These are phyloP conservation scores for Pseudogymnoascus sp. DNA, from an alignment of 2,329 filamentous ascomycete genomes.

Conservation along the genomic window DNA sequence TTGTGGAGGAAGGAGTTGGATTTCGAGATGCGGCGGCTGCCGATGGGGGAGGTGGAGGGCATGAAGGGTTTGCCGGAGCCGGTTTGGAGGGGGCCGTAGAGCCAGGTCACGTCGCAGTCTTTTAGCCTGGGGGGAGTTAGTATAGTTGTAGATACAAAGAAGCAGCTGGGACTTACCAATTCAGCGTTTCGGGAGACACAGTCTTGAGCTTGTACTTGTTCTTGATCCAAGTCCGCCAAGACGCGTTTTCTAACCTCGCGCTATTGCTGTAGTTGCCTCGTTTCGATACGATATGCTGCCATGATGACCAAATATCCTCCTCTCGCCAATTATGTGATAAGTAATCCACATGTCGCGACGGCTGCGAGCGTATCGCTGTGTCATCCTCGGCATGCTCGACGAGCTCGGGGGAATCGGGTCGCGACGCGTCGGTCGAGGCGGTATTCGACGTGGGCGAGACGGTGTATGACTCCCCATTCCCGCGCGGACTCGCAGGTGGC, in stretches of 20 bases:
- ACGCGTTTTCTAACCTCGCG: constrained; percentile 83
- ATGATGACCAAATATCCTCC: constrained; percentile 96
- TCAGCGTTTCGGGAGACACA: constrained; percentile 81
- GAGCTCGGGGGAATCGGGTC: constrained; percentile 17
- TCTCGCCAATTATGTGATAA: constrained; percentile 91
- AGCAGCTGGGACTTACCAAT: constrained; percentile 59
- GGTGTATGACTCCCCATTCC: constrained; percentile 54
- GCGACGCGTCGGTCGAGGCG: constrained; percentile 43
- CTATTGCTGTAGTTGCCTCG: constrained; percentile 72
- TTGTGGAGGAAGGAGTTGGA: constrained; percentile 52
- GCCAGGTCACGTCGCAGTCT: constrained; percentile 94
- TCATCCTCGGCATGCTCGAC: constrained; percentile 38
- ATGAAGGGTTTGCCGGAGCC: constrained; percentile 50
- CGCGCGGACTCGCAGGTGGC: constrained; percentile 47
- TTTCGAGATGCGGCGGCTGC: constrained; percentile 49
- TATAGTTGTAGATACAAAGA: constrained; percentile 9
- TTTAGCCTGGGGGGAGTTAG: constrained; percentile 63
- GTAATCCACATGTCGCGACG: constrained; percentile 84
- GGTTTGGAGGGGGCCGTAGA: constrained; percentile 86
- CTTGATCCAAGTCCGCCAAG: constrained; percentile 96
- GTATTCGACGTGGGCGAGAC: constrained; percentile 55
- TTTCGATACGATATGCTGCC: constrained; percentile 84
- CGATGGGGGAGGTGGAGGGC: constrained; percentile 34
- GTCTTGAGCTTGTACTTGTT: constrained; percentile 80
- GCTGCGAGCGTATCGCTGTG: constrained; percentile 49